These are phyloP conservation scores for Paramyrothecium sp. DNA, from an alignment of 2,329 filamentous ascomycete species.

Conservation along the genomic window DNA sequence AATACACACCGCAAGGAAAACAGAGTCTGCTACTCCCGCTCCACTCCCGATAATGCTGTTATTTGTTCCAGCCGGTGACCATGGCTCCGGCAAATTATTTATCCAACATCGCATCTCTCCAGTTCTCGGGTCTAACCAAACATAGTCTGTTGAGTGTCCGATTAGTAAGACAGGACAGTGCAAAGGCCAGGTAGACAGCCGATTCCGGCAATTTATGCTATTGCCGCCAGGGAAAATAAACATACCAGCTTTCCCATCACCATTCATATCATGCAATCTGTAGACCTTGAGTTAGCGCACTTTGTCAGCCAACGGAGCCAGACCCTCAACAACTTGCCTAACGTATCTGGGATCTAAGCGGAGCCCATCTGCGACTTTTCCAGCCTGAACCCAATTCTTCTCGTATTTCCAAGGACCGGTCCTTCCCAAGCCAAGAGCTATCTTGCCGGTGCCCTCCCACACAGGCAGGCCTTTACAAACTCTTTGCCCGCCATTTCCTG, in stretches of 20 bases:
- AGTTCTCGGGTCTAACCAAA: constrained; percentile 11
- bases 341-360: no score
- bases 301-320: constrained; percentile 1
- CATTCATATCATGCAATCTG: constrained; percentile 15
- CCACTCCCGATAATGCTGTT: constrained; percentile 12
- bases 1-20: constrained; percentile 8
- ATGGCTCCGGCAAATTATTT: constrained; percentile 11
- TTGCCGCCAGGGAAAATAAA: neutral
- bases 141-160: constrained; percentile 7
- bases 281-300: no score
- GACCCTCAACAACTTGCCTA: neutral
- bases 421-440: constrained; percentile 4
- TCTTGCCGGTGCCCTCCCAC: constrained; percentile 7
- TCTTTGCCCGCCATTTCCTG: neutral
- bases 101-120: constrained; percentile 14
- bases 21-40: constrained; percentile 1
- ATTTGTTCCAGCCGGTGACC: constrained; percentile 11
- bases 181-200: no score
- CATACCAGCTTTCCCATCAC: constrained; percentile 13
- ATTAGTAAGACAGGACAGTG: no score
- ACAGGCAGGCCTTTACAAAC: neutral
- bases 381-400: constrained; percentile 4
- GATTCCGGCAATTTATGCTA: no score
- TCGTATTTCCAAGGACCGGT: constrained; percentile 12
- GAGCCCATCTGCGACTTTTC: constrained; percentile 5